Evolutionary conservation across 768 basidiomycete genomes (phyloP).

Genomic region (Hericium coralloides): DNA sequence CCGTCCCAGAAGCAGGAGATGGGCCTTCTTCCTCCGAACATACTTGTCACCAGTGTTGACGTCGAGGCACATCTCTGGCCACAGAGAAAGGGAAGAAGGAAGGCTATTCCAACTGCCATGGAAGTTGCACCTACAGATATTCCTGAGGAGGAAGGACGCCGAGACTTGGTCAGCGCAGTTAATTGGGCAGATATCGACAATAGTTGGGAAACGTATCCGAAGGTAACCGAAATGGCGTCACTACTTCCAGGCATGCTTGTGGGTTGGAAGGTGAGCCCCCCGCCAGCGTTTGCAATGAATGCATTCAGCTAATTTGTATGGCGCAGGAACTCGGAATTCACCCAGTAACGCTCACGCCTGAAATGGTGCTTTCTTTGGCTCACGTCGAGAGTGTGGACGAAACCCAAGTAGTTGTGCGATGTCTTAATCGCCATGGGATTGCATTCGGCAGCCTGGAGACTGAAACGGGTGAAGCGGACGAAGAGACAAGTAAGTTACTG

Average conservation of each 20-base stretch:
- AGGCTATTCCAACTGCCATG: conserved; percentile 10
- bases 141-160: conserved; percentile 2
- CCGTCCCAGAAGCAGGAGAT: conserved; percentile 50
- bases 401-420: conserved; percentile 16
- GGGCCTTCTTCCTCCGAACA: conserved; percentile 44
- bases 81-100: conserved; percentile 23
- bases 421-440: conserved; percentile 12
- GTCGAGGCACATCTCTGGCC: conserved; percentile 45
- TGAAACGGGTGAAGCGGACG: conserved; percentile 9
- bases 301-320: neutral
- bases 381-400: conserved; percentile 23
- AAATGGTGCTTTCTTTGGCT: conserved; percentile 41
- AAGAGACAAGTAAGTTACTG: neutral
- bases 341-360: conserved; percentile 50
- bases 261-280: conserved; percentile 25
- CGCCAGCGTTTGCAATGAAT: neutral
- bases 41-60: conserved; percentile 68
- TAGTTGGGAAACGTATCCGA: conserved; percentile 18
- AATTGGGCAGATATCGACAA: conserved; percentile 18
- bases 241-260: conserved; percentile 17
- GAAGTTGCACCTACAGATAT: neutral
- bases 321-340: conserved; percentile 50
- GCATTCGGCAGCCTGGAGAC: conserved; percentile 6
- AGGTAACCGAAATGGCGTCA: conserved; percentile 10
- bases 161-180: conserved; percentile 7